phyloP scores from a whole-genome alignment of 306 rosid species.

The Prunus davidiana region DNA sequence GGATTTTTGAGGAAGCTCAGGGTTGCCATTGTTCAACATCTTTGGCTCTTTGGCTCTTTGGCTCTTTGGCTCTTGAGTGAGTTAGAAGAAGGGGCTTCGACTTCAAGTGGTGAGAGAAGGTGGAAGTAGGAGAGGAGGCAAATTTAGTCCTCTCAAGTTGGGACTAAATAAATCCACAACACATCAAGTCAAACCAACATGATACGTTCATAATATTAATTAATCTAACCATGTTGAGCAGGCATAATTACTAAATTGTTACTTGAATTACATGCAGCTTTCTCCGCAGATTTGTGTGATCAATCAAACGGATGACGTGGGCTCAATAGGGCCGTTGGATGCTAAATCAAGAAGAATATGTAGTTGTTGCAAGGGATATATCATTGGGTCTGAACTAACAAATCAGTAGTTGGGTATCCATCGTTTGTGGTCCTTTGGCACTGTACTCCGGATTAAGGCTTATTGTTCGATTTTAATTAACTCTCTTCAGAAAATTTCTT shows the following conservation, averaged over 20 bases:
- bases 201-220: background rate
- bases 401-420: background rate
- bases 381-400: background rate
- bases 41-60: background rate
- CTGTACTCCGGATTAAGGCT: background rate
- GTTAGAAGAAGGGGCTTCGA: background rate
- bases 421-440: background rate
- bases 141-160: background rate
- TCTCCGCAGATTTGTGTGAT: background rate
- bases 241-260: background rate
- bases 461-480: background rate
- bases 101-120: slow-evolving; percentile 1
- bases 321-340: background rate
- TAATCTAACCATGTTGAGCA: background rate
- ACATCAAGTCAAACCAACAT: slow-evolving; percentile 2
- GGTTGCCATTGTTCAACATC: slow-evolving; percentile 34
- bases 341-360: background rate
- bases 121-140: background rate
- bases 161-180: slow-evolving; percentile 7
- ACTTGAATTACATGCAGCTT: background rate
- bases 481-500: background rate
- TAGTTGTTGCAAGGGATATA: background rate
- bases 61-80: background rate
- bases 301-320: background rate
- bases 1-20: slow-evolving; percentile 37